Base-by-base conservation (phyloP, 78 protist genomes). In the Chrysochromulina parva region DNA sequence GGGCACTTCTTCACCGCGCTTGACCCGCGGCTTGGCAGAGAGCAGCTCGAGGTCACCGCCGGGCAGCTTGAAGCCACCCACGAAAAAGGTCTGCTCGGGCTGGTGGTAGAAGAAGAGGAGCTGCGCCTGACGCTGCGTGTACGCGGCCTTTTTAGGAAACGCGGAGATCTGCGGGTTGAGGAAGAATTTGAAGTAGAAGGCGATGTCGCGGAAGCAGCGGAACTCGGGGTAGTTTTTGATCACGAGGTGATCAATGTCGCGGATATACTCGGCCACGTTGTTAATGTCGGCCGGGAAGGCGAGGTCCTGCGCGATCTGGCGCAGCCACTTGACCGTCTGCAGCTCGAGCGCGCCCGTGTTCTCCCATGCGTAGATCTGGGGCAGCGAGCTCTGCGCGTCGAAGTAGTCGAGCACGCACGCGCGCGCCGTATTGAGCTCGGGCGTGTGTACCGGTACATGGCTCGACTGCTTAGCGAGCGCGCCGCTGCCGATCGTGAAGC, bases 341-440 rank as follows among this genome's bases (percentile, higher is more conserved):
- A 52, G 26, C 76, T 69, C 74, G 26, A 82, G 76, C 26, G 14
- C 17, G 54, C 17, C 1, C 20, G 38, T 14, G 14, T 76, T 71
- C 65, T 92, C 94, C 91, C 91, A 92, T 1, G 9, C 28, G 67
- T 66, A 85, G 60, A 92, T 60, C 48, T 57, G 14, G n/a, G 84
- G 82, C 52, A 17, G 22, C 54, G 52, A 3, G 4, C 26, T 47
- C 88, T 71, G 91, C 5, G 65, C 86, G 17, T 10, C 88, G 38
- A 90, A 95, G 92, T 95, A 95, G 89, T 95, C 96, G 58, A 95
- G 88, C 65, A 90, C 90, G 16, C 80, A 55, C 0, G 95, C 80
- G 26, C 96, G 93, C 69, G 94, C 92, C 11, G 88, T 59, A 57
- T 76, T 69, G n/a, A 90, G 69, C 91, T 92, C 96, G 2, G 96